phyloP scores from a whole-genome alignment of 176 grass and related monocot species.

The Eleusine indica region DNA sequence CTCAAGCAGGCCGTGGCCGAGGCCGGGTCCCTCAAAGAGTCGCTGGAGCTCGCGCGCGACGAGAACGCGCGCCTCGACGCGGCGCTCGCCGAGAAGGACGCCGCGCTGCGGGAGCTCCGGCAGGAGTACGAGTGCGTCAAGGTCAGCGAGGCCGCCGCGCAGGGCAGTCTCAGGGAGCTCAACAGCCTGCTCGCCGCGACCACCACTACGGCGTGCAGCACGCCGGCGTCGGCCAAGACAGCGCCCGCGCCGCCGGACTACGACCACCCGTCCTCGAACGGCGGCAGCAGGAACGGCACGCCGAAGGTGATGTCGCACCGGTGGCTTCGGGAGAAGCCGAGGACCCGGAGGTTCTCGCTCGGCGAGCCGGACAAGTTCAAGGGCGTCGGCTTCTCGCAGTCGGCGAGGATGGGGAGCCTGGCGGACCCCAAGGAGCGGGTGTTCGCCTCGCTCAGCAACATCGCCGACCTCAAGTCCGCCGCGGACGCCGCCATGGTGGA shows the following conservation, averaged over 20 bases:
- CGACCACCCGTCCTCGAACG: not conserved
- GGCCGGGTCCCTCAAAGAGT: slow-evolving; percentile 66
- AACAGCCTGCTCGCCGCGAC: slow-evolving; percentile 84
- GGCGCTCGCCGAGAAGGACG: slow-evolving; percentile 61
- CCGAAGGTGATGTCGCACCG: slow-evolving; percentile 30
- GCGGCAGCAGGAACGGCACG: slow-evolving; percentile 32
- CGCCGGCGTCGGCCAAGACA: slow-evolving; percentile 38
- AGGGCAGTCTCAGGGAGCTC: slow-evolving; percentile 83
- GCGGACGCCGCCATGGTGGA: slow-evolving; percentile 48
- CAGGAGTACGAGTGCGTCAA: slow-evolving; percentile 90
- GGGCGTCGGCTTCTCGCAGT: slow-evolving; percentile 44
- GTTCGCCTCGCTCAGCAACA: slow-evolving; percentile 77
- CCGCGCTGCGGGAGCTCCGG: slow-evolving; percentile 61
- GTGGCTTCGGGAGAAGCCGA: slow-evolving; percentile 40
- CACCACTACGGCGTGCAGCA: slow-evolving; percentile 49
- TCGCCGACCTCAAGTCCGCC: slow-evolving; percentile 62
- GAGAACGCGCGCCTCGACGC: slow-evolving; percentile 72
- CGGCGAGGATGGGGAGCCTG: slow-evolving; percentile 44
- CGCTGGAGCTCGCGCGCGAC: slow-evolving; percentile 54
- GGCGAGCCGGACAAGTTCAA: slow-evolving; percentile 69
- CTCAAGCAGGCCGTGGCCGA: slow-evolving; percentile 93
- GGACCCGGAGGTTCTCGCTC: slow-evolving; percentile 60
- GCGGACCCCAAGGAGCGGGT: slow-evolving; percentile 49
- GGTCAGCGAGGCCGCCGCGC: slow-evolving; percentile 88
- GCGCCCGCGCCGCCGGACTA: slow-evolving; percentile 28